A percentile compares a stretch with the other conserved stretches of the same genome.
These are phyloP conservation scores for Chrysosphaeria jannelii DNA, from an alignment of 2,329 filamentous ascomycete genomes.

Conservation along the genomic window DNA sequence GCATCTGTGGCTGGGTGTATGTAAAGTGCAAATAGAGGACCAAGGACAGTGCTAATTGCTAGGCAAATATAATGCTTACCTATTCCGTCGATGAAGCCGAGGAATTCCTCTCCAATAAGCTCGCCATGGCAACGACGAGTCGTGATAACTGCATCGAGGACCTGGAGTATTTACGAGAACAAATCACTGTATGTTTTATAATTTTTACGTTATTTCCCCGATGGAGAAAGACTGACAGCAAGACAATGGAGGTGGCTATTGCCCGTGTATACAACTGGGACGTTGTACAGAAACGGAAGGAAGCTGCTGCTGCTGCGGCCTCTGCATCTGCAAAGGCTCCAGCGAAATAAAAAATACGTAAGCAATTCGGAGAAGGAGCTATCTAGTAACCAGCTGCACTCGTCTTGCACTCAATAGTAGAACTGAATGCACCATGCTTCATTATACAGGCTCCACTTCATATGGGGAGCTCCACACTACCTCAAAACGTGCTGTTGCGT, in stretches of 20 bases:
- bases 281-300: constrained; percentile 79
- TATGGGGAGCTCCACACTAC: too few species aligned
- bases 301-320: too few species aligned
- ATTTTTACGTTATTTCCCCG: background rate
- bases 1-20: constrained; percentile 81
- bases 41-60: background rate
- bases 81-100: constrained; percentile 79
- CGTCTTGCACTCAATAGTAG: too few species aligned
- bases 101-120: constrained; percentile 43
- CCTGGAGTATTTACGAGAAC: constrained; percentile 77
- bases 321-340: too few species aligned
- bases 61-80: constrained; percentile 92
- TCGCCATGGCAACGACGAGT: constrained; percentile 50
- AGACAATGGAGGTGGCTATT: constrained; percentile 91
- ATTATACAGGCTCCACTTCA: too few species aligned
- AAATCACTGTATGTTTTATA: constrained; percentile 63
- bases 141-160: constrained; percentile 84
- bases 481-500: too few species aligned
- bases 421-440: too few species aligned
- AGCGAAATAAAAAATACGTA: too few species aligned
- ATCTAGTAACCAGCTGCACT: too few species aligned
- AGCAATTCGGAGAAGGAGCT: too few species aligned
- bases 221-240: constrained; percentile 2
- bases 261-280: constrained; percentile 99
- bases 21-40: constrained; percentile 6